Conservation (phyloP, 257 asterid genomes). For the Rubia yunnanensis region DNA sequence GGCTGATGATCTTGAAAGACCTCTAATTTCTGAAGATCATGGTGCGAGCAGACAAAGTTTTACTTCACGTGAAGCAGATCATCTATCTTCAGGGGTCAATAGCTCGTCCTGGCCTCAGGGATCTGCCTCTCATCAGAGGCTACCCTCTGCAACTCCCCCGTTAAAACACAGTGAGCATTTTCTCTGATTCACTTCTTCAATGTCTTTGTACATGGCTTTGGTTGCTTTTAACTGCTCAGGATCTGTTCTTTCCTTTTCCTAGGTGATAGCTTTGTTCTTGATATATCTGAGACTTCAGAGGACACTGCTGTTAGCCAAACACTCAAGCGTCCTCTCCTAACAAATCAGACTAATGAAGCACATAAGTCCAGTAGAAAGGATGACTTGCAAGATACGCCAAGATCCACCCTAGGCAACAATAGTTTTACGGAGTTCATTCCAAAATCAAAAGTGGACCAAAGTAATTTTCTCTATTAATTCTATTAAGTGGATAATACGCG, state of each 20-base stretch:
- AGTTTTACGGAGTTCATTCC: constrained; percentile 22
- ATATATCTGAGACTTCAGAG: constrained; percentile 65
- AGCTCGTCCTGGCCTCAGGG: constrained; percentile 34
- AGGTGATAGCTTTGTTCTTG: constrained; percentile 88
- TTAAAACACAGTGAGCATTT: constrained; percentile 46
- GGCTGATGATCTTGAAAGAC: constrained; percentile 84
- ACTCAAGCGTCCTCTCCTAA: constrained; percentile 25
- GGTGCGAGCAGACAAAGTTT: constrained; percentile 30
- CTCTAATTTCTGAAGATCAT: constrained; percentile 71
- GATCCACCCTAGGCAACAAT: constrained; percentile 19
- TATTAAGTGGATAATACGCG: constrained; percentile 11
- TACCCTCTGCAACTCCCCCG: constrained; percentile 39
- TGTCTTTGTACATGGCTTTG: neutral
- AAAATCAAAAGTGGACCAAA: constrained; percentile 38
- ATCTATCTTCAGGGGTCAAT: constrained; percentile 33
- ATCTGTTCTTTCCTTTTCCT: constrained; percentile 15
- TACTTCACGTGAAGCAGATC: constrained; percentile 32
- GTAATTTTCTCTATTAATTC: constrained; percentile 43
- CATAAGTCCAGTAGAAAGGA: constrained; percentile 21
- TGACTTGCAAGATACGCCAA: constrained; percentile 18
- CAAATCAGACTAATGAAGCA: constrained; percentile 23
- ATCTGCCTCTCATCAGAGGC: constrained; percentile 43
- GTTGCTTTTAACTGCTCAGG: constrained; percentile 5
- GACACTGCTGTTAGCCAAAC: constrained; percentile 34
- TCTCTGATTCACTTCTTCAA: constrained; percentile 8